Base-by-base conservation (phyloP, 1,284 basidiomycete species). In the Hortiboletus rubellus region DNA sequence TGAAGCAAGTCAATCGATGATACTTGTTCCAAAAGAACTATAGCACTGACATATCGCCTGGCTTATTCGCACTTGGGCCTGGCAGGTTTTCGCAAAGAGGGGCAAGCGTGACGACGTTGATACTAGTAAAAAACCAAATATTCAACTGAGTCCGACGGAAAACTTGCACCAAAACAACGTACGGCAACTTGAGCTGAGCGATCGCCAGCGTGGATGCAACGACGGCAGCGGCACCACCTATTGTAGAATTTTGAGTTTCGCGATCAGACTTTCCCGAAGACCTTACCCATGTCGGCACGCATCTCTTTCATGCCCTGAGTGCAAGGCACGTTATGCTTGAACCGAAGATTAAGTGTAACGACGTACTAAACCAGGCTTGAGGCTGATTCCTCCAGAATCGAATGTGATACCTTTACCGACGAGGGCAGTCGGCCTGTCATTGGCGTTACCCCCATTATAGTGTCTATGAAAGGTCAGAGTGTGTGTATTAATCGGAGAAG, bases 371-470 rank as follows among this genome's bases (percentile, higher is more conserved):
- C 81, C 74, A 18, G 89, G 84, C 76, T 96, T 96, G 72, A 96
- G 74, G 59, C 87, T 90, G 72, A 96, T 95, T 66, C 94, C 94
- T 78, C 94, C 94, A 7, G 87, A 86, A 73, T 95, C 92, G 60
- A 93, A 93, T 7, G 91, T 93, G 68, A 94, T 89, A 56, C 92
- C 94, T 66, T 96, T 96, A 46, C 94, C 94, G 43, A 96, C 91
- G 57, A 94, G 82, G 2, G 86, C 88, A 6, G 94, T 77, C 10
- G 90, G 90, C 52, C 79, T 78, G 0, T 79, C 83, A 46, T 82
- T 74, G 57, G 76, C 75, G 51, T 79, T 74, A 3, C 85, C 85
- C 34, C 92, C 93, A 42, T 88, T 89, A 80, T 96, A 96, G 72
- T 90, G 87, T 59, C 89, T 91, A 49, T 37, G 9, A 45, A 10